These are phyloP conservation scores for Fusarium pseudocircinatum DNA, from an alignment of 2,329 filamentous ascomycete genomes.

Conservation along the genomic window DNA sequence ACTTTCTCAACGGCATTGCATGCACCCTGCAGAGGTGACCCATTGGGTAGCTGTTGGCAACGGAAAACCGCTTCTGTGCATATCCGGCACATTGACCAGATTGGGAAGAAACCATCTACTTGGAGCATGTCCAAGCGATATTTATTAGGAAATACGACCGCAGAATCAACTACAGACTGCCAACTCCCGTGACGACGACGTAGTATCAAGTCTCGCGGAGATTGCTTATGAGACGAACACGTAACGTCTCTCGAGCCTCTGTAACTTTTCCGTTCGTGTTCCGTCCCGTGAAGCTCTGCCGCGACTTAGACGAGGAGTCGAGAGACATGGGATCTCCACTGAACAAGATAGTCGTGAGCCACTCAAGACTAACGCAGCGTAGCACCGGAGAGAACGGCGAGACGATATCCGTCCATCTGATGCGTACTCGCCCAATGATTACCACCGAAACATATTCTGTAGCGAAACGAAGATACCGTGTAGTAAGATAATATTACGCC, in stretches of 20 bases:
- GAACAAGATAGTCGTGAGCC: conserved; percentile 18
- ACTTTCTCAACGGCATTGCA: neutral
- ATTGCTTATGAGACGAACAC: conserved; percentile 25
- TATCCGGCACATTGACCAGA: conserved; percentile 11
- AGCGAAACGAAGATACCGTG: conserved; percentile 14
- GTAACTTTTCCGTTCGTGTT: neutral
- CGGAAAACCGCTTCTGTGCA: conserved; percentile 4
- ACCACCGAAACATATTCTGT: conserved; percentile 7
- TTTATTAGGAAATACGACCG: conserved; percentile 4
- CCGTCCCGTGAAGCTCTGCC: neutral
- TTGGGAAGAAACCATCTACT: neutral
- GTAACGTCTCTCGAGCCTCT: conserved; percentile 9
- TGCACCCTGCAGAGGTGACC: neutral
- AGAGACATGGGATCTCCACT: neutral
- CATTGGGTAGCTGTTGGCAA: neutral
- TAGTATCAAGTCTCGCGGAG: conserved; percentile 16
- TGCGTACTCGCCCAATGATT: conserved; percentile 3
- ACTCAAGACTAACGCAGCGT: conserved; percentile 12
- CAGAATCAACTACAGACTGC: neutral
- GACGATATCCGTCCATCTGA: conserved; percentile 21
- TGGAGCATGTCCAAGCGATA: conserved; percentile 6
- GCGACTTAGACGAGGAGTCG: neutral
- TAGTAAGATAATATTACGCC: conserved; percentile 1
- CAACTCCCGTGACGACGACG: conserved; percentile 5
- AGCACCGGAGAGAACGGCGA: conserved; percentile 17